phyloP scores from a whole-genome alignment of 208 protist species.

The Wallacemonas sp. region DNA sequence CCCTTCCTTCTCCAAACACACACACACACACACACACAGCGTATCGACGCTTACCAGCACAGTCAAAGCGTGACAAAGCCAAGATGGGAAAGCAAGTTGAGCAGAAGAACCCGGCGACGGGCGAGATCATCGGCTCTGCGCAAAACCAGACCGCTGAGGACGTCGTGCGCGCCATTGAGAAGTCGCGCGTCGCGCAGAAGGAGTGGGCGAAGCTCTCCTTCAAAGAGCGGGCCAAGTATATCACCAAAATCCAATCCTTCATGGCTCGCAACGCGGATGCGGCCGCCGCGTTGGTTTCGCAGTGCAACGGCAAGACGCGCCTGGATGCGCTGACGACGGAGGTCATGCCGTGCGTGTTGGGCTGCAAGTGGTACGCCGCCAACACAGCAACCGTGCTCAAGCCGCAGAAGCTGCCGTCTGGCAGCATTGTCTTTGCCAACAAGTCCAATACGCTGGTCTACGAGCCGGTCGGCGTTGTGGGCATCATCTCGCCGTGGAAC shows the following conservation, averaged over 20 bases:
- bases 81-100: conserved; percentile 23
- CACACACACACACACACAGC: conserved; percentile 9
- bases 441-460: conserved; percentile 76
- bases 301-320: conserved; percentile 62
- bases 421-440: conserved; percentile 70
- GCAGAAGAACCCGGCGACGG: conserved; percentile 70
- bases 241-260: conserved; percentile 57
- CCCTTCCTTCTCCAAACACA: conserved; percentile 14
- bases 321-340: conserved; percentile 80
- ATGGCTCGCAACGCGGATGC: conserved; percentile 59
- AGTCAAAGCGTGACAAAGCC: too few species aligned
- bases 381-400: conserved; percentile 52
- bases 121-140: conserved; percentile 27
- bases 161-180: conserved; percentile 29
- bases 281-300: conserved; percentile 40
- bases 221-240: conserved; percentile 41
- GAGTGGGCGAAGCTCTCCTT: conserved; percentile 54
- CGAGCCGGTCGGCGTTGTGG: conserved; percentile 80
- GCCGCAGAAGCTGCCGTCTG: conserved; percentile 35
- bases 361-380: conserved; percentile 76
- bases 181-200: conserved; percentile 53
- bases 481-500: conserved; percentile 89
- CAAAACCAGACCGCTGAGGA: conserved; percentile 22
- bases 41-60: conserved; percentile 7
- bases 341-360: conserved; percentile 57